A percentile compares a stretch with the other conserved stretches of the same genome.
Conservation (phyloP, 108 stramenopile genomes). For the Nitzschia palea region DNA sequence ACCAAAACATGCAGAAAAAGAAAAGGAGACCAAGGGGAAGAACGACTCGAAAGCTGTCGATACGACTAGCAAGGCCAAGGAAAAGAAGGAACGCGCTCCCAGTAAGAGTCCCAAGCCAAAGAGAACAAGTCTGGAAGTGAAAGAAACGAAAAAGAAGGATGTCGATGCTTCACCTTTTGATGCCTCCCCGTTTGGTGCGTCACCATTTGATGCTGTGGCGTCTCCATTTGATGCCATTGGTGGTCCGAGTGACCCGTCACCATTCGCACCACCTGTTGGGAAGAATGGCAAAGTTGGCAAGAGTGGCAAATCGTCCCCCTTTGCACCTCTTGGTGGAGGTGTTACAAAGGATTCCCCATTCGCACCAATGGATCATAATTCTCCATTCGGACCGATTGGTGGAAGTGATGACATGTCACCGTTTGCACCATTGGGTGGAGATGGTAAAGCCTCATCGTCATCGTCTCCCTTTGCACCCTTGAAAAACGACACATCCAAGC, state of each 20-base stretch:
- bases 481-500: background rate
- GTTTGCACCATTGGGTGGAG: background rate
- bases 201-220: background rate
- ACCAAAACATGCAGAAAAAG: background rate
- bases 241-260: background rate
- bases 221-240: background rate
- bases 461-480: background rate
- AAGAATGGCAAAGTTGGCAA: background rate
- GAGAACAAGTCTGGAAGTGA: background rate
- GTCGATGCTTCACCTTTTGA: background rate
- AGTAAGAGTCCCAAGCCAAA: background rate
- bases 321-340: background rate
- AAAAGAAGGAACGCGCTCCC: too few relatives aligned
- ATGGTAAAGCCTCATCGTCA: background rate
- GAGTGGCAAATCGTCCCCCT: background rate
- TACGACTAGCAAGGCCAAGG: background rate
- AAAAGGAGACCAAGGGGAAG: conserved; percentile 1
- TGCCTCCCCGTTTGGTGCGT: conserved; percentile 11
- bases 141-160: background rate
- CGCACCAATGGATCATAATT: background rate
- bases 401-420: background rate
- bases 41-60: conserved; percentile 1
- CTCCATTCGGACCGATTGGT: background rate
- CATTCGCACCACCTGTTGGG: background rate
- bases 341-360: too few relatives aligned